phyloP scores from a whole-genome alignment of 164 flowering plant genomes.

The Umbilicus rupestris region DNA sequence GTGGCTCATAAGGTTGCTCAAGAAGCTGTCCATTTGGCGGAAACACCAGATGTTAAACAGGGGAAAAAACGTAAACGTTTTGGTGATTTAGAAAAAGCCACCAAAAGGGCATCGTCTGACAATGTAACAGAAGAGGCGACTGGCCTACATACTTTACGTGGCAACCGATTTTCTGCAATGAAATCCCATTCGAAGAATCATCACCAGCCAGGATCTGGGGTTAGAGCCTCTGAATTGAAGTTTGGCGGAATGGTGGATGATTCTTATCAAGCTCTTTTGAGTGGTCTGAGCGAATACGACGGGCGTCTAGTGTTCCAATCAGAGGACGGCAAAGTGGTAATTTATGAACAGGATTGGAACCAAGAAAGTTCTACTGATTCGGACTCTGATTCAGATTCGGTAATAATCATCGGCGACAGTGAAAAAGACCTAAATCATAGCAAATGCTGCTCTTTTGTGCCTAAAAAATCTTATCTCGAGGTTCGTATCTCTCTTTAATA shows the following conservation, averaged over 20 bases:
- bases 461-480: conserved; percentile 4
- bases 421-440: not conserved
- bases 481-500: not conserved
- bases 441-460: not conserved
- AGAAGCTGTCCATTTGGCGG: not conserved
- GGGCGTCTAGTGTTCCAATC: conserved; percentile 6
- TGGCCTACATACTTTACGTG: not conserved
- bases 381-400: conserved; percentile 24
- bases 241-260: conserved; percentile 14
- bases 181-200: not conserved
- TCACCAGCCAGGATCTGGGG: not conserved
- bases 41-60: not conserved
- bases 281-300: conserved; percentile 14
- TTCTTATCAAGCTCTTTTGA: conserved; percentile 17
- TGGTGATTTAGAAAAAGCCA: not conserved
- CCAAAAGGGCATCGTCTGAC: not conserved
- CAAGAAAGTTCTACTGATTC: not conserved
- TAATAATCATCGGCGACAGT: conserved; percentile 2
- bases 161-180: not conserved
- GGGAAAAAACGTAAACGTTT: not conserved
- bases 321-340: conserved; percentile 13
- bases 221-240: too few relatives aligned
- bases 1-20: not conserved
- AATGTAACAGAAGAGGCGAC: not conserved
- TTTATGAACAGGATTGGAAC: conserved; percentile 19